Evolutionary conservation across 768 basidiomycete genomes (phyloP).

Genomic region (Kwoniella europaea): DNA sequence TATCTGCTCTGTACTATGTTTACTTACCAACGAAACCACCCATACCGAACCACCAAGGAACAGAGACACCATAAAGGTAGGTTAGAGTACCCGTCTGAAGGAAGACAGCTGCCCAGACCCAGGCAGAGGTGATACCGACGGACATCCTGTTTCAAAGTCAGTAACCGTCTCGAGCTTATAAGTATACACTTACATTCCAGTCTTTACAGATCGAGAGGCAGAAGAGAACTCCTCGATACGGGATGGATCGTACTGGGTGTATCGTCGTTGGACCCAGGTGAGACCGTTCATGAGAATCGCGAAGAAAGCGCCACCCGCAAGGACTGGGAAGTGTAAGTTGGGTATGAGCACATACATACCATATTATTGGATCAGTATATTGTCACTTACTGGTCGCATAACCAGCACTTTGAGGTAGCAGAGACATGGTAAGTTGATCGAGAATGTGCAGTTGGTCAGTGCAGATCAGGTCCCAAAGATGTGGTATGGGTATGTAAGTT

Average conservation of each 20-base stretch:
- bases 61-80: constrained; percentile 16
- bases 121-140: constrained; percentile 20
- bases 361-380: too few species aligned
- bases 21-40: constrained; percentile 22
- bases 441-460: neutral
- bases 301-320: constrained; percentile 22
- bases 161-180: neutral
- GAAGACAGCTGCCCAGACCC: constrained; percentile 20
- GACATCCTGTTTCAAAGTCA: constrained; percentile 10
- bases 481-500: neutral
- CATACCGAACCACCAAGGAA: constrained; percentile 26
- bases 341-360: too few species aligned
- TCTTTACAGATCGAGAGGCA: constrained; percentile 19
- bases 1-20: neutral
- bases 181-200: constrained; percentile 14
- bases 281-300: constrained; percentile 18
- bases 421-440: constrained; percentile 4
- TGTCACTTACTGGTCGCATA: constrained; percentile 18
- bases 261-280: constrained; percentile 22
- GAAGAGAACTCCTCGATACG: constrained; percentile 24
- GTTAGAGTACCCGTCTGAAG: constrained; percentile 19
- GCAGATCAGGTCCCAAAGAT: constrained; percentile 3
- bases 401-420: constrained; percentile 21
- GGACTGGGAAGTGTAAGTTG: constrained; percentile 5
- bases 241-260: constrained; percentile 17